Percentiles rank a stretch among this genome's conserved stretches.
phyloP scores from a whole-genome alignment of 2,329 filamentous ascomycete genomes.

The Botryotinia calthae region DNA sequence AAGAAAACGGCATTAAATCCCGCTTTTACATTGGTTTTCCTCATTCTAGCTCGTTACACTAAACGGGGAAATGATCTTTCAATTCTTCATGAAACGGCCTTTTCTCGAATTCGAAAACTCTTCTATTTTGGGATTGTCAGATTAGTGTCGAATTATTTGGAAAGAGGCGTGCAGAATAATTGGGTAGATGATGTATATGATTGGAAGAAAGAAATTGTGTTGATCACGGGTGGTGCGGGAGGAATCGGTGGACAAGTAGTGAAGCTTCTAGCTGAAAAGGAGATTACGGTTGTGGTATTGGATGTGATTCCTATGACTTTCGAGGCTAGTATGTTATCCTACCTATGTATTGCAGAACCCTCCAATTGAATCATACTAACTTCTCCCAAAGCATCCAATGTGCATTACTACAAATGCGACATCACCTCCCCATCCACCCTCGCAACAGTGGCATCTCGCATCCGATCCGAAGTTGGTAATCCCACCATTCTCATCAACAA shows the following conservation, averaged over 20 bases:
- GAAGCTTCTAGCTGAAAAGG: constrained; percentile 59
- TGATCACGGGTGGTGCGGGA: constrained; percentile 71
- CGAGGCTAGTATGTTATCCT: constrained; percentile 43
- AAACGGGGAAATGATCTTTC: constrained; percentile 55
- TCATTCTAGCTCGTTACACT: constrained; percentile 64
- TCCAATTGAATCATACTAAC: background rate
- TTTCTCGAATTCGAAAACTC: constrained; percentile 52
- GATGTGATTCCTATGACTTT: constrained; percentile 65
- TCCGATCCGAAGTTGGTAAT: constrained; percentile 56
- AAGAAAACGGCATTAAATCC: constrained; percentile 64
- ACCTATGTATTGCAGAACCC: background rate
- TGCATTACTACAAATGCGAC: constrained; percentile 70
- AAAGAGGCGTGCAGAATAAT: constrained; percentile 49
- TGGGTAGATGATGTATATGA: constrained; percentile 55
- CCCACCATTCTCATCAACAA: constrained; percentile 74
- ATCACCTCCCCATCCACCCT: constrained; percentile 59
- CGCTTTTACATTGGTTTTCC: constrained; percentile 58
- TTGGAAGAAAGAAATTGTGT: constrained; percentile 67
- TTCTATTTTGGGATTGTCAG: constrained; percentile 52
- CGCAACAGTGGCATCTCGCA: constrained; percentile 48
- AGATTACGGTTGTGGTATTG: constrained; percentile 67
- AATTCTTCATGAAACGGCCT: constrained; percentile 50
- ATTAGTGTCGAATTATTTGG: constrained; percentile 51
- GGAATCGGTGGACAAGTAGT: constrained; percentile 71
- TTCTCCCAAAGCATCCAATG: constrained; percentile 45